These are phyloP conservation scores for Mycena leptocephala DNA, from an alignment of 768 basidiomycete species.

Conservation along the genomic window DNA sequence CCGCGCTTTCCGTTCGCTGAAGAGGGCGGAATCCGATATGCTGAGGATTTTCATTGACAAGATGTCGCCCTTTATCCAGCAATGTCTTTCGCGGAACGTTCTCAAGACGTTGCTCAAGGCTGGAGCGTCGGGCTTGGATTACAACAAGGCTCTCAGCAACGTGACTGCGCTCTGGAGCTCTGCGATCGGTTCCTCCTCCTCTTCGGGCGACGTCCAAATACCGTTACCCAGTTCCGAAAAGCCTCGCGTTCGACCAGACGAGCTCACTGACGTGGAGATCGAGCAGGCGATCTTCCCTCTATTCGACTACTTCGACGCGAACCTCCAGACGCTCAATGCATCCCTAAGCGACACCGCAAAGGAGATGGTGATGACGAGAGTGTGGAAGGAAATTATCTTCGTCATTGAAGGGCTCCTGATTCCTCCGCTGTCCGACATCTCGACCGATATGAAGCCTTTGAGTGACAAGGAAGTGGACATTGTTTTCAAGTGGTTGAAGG, in stretches of 20 bases:
- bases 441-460: conserved; percentile 93
- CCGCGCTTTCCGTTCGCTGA: conserved; percentile 92
- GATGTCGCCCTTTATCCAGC: conserved; percentile 96
- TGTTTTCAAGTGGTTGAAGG: conserved; percentile 98
- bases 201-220: conserved; percentile 79
- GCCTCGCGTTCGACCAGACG: conserved; percentile 81
- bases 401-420: conserved; percentile 92
- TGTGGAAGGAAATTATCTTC: conserved; percentile 96
- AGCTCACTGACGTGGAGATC: conserved; percentile 93
- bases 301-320: conserved; percentile 97
- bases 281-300: conserved; percentile 93
- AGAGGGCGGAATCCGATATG: conserved; percentile 96
- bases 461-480: conserved; percentile 98
- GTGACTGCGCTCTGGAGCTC: conserved; percentile 87
- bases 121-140: conserved; percentile 74
- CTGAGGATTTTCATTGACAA: conserved; percentile 97
- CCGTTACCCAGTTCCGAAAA: conserved; percentile 84
- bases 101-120: conserved; percentile 86
- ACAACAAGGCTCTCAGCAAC: conserved; percentile 91
- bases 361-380: conserved; percentile 91
- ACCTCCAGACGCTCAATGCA: conserved; percentile 92
- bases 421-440: conserved; percentile 88
- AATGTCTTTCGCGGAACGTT: conserved; percentile 84
- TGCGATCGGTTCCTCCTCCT: conserved; percentile 72
- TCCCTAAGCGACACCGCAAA: conserved; percentile 88